Percentiles rank a stretch among this genome's conserved stretches.
phyloP scores from a whole-genome alignment of 2,329 filamentous ascomycete species.

The Paracoccidioides lutzii region DNA sequence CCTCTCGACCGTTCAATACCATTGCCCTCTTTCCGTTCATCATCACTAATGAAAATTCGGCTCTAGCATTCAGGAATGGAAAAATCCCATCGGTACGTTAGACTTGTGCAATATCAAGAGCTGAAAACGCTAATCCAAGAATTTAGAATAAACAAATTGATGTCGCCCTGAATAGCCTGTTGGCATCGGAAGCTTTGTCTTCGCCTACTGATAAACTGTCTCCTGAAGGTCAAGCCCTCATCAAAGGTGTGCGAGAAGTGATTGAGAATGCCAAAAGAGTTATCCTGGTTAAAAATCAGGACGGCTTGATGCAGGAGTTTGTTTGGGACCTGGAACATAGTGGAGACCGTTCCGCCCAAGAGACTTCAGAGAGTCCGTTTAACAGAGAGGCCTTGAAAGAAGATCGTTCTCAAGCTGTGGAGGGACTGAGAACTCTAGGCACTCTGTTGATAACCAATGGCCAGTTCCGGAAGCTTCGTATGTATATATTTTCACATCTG shows the following conservation, averaged over 20 bases:
- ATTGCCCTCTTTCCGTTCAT: not conserved
- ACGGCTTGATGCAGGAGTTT: constrained; percentile 89
- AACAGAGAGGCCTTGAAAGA: constrained; percentile 66
- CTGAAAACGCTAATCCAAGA: not conserved
- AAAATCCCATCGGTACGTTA: constrained; percentile 73
- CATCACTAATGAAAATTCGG: constrained; percentile 8
- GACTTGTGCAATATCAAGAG: not conserved
- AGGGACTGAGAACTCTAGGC: constrained; percentile 77
- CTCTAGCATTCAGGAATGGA: constrained; percentile 65
- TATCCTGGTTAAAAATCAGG: constrained; percentile 85
- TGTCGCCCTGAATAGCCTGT: constrained; percentile 78
- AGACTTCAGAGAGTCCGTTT: constrained; percentile 52
- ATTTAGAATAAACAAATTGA: constrained; percentile 85
- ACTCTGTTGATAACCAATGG: constrained; percentile 88
- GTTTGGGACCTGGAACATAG: constrained; percentile 84
- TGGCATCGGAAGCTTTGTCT: constrained; percentile 56
- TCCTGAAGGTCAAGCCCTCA: constrained; percentile 63
- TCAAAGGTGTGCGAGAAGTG: constrained; percentile 64
- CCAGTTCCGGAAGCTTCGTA: constrained; percentile 82
- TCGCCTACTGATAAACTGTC: constrained; percentile 68
- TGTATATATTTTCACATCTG: constrained; percentile 24
- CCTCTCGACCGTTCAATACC: constrained; percentile 8
- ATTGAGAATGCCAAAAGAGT: constrained; percentile 75
- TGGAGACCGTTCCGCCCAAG: constrained; percentile 45
- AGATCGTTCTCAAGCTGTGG: constrained; percentile 69